Base-by-base conservation (phyloP, 2,329 filamentous ascomycete genomes). In the Penicillium glabrum region DNA sequence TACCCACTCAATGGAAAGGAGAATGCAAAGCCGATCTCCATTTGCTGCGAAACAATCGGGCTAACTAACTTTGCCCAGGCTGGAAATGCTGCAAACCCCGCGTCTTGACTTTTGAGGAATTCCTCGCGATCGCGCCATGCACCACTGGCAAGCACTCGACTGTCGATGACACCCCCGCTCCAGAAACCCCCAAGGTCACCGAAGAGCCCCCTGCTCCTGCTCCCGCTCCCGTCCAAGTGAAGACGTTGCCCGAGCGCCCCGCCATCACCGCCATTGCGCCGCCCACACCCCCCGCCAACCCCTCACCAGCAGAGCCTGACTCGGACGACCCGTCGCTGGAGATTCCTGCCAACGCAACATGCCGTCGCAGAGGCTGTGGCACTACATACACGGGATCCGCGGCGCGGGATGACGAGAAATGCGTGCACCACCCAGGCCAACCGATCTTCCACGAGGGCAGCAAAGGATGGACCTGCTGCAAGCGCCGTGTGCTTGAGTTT, bases 11-110 rank as follows among this genome's bases (percentile, higher is more conserved):
- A 41, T 6, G 10, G 39, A 41, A 21, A 19, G 4, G 6, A 39
- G 6, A 39, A 10, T 39, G n/a, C n/a, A 39, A 39, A 19, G 35
- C 35, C n/a, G 39, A 41, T 41, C 19, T 3, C 19, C 39, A 11
- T 13, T 23, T 41, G n/a, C 37, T 23, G 10, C 11, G 10, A 41
- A 9, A 2, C 4, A 46, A n/a, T n/a, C 26, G 7, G 16, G 46
- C 46, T 47, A 24, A 16, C 45, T 47, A 5, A 55, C 19, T 50
- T 45, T 41, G 39, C 19, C 19, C 69, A 97, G 93, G 95, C 72
- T 98, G 95, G 93, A 96, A 96, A 80, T 99, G 95, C 82, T 99
- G 95, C 85, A 98, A 97, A 79, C 89, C 93, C 56, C 89, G 95
- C 70, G 92, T 98, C 68, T 82, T 99, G 68, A 97, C 92, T 58